Conservation (phyloP, 2,329 filamentous ascomycete species). For the Hypoxylon sp. region DNA sequence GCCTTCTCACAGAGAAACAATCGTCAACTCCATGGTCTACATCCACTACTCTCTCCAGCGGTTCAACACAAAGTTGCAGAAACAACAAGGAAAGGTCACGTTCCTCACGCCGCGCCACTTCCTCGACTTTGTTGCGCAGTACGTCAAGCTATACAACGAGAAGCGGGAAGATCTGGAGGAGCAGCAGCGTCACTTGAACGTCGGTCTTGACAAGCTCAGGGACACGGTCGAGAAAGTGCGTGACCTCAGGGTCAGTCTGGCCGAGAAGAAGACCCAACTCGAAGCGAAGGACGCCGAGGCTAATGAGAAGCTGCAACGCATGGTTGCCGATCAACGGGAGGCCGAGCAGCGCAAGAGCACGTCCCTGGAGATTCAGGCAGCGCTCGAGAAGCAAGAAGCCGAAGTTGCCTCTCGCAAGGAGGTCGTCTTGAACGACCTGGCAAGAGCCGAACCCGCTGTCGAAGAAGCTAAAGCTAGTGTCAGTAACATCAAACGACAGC, state of each 20-base stretch:
- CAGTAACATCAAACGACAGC: constrained; percentile 97
- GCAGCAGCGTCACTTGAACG: constrained; percentile 97
- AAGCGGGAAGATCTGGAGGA: constrained; percentile 98
- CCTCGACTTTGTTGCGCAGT: constrained; percentile 97
- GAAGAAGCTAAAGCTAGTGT: constrained; percentile 93
- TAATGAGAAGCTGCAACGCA: constrained; percentile 95
- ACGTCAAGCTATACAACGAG: constrained; percentile 95
- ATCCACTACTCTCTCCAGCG: constrained; percentile 93
- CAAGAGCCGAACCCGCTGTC: constrained; percentile 91
- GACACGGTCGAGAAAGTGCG: constrained; percentile 98
- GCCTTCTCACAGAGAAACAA: constrained; percentile 86
- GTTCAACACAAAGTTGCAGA: constrained; percentile 87
- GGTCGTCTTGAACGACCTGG: constrained; percentile 86
- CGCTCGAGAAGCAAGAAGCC: constrained; percentile 86
- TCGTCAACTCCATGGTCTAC: constrained; percentile 98
- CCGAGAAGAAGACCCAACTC: constrained; percentile 91
- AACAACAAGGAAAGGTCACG: constrained; percentile 90
- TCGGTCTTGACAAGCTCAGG: constrained; percentile 94
- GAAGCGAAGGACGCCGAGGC: constrained; percentile 95
- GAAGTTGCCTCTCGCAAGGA: constrained; percentile 84
- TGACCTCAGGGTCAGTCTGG: constrained; percentile 87
- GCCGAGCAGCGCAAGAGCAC: constrained; percentile 89
- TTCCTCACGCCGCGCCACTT: constrained; percentile 97
- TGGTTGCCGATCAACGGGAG: constrained; percentile 95
- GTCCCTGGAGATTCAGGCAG: constrained; percentile 86